Conservation (phyloP, 495 filamentous ascomycete species). For the Echria macrotheca region DNA sequence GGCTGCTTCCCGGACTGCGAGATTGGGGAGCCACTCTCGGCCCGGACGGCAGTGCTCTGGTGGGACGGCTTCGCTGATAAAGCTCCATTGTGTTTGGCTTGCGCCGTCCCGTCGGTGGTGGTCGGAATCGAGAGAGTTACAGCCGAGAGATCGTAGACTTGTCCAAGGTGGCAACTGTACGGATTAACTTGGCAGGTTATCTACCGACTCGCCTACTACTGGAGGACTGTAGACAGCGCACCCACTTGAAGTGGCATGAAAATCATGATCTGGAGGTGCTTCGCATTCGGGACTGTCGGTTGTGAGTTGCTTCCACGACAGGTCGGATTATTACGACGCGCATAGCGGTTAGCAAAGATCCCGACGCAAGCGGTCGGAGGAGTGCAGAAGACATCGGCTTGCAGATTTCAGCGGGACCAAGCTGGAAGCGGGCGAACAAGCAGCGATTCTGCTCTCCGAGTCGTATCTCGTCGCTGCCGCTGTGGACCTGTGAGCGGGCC, state of each 20-base stretch:
- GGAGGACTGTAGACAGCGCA: not conserved
- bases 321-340: conserved; percentile 6
- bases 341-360: not conserved
- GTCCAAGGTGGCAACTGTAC: too few relatives aligned
- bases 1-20: not conserved
- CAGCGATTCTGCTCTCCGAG: not conserved
- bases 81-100: too few relatives aligned
- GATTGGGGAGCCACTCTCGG: not conserved
- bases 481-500: too few relatives aligned
- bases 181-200: not conserved
- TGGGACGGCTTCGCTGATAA: too few relatives aligned
- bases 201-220: not conserved
- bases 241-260: too few relatives aligned
- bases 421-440: conserved; percentile 2
- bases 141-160: too few relatives aligned
- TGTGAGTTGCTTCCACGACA: conserved; percentile 11
- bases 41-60: not conserved
- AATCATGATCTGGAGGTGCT: not conserved
- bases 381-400: not conserved
- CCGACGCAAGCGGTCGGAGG: not conserved
- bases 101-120: too few relatives aligned
- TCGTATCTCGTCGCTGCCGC: not conserved
- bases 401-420: conserved; percentile 6
- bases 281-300: conserved; percentile 1
- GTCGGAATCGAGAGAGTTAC: not conserved